Base-by-base conservation (phyloP, 2,329 filamentous ascomycete genomes). In the Didymella exigua region DNA sequence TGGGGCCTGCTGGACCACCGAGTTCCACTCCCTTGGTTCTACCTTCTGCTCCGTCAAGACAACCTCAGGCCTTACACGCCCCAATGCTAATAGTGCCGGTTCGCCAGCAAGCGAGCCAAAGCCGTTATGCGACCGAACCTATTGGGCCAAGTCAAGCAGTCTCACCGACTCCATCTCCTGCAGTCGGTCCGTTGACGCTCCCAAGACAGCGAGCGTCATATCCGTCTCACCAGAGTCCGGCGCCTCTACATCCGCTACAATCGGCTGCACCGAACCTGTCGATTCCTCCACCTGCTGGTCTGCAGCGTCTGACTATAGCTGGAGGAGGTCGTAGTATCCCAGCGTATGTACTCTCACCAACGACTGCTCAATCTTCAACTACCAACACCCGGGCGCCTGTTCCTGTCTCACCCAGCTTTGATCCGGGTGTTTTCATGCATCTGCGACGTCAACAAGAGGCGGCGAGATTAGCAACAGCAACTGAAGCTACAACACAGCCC, bases 371-470 rank as follows among this genome's bases (percentile, higher is more conserved):
- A 29, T 14, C 16, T 8, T 4, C n/a, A 3, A 13, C n/a, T 3
- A 19, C 24, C 2, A 19, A 16, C 11, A 10, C 4, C 10, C 24
- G 19, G 18, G 14, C 13, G 9, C 4, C 36, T 8, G 21, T 10
- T 29, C 9, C 34, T n/a, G 13, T 31, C 19, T 41, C 46, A 9
- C 14, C 43, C 4, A 31, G 33, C 21, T 54, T 54, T 16, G 33
- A 36, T 11, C 19, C 18, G 3, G 18, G 45, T 14, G 26, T 38
- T 8, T 56, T 51, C 21, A 33, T 48, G 26, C 21, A 37, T 4
- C 18, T 52, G 38, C 42, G 23, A 24, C 47, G 47, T 19, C 53
- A 43, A 9, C 53, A 56, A 30, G 24, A 46, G 26, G 26, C 19
- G 8, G 23, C 24, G 9, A 26, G n/a, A 8, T 38, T 31, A 16